Evolutionary conservation across 192 early-diverging fungal genomes (phyloP).

Genomic region (Physocladia obscura): DNA sequence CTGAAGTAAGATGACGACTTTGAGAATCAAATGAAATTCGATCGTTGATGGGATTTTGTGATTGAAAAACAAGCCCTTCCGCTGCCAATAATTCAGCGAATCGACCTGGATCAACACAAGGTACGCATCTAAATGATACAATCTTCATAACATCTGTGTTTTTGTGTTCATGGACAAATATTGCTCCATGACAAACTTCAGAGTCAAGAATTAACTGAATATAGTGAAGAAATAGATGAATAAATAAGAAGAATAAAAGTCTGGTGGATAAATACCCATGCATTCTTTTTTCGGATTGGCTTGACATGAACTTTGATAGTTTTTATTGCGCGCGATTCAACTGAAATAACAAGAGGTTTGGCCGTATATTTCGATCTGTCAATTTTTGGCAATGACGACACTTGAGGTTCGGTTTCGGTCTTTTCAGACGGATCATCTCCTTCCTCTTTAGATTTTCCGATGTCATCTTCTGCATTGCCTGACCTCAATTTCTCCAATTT

Average conservation of each 20-base stretch:
- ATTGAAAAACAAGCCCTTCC: background rate
- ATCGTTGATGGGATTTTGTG: constrained; percentile 7
- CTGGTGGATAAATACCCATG: background rate
- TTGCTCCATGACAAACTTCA: constrained; percentile 49
- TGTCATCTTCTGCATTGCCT: constrained; percentile 43
- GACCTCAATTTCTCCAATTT: constrained; percentile 73
- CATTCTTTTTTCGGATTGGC: constrained; percentile 31
- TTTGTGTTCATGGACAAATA: constrained; percentile 80
- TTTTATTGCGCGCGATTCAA: constrained; percentile 68
- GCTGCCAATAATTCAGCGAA: constrained; percentile 4
- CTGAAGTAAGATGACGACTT: background rate
- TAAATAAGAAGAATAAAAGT: background rate
- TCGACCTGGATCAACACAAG: constrained; percentile 42
- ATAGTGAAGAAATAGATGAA: background rate
- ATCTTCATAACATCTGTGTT: constrained; percentile 76
- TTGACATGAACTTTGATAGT: constrained; percentile 65
- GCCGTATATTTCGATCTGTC: constrained; percentile 28
- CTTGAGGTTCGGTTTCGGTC: background rate
- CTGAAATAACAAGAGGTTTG: constrained; percentile 47
- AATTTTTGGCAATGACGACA: constrained; percentile 3
- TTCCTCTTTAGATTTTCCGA: constrained; percentile 32
- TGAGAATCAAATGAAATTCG: constrained; percentile 4
- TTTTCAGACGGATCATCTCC: background rate
- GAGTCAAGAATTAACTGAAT: background rate
- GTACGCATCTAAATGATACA: constrained; percentile 59